Conservation (phyloP, 805 yeast species). For the Nakazawaea populi region DNA sequence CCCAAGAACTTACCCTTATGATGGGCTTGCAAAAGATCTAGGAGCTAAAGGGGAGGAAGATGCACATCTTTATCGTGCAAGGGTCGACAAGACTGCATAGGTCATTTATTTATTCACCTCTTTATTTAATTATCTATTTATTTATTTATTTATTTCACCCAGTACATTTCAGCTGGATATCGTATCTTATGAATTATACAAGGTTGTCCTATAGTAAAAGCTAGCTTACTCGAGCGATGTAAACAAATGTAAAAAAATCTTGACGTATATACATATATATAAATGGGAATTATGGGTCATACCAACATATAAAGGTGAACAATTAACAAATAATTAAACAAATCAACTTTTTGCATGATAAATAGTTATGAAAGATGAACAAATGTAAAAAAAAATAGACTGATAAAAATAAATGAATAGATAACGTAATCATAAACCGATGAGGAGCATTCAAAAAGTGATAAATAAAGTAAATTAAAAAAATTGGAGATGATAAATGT, state of each 20-base stretch:
- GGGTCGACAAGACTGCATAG: constrained; percentile 28
- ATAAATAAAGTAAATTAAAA: background rate
- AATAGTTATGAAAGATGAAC: background rate
- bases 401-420: background rate
- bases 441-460: constrained; percentile 1
- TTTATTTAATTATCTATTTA: constrained; percentile 2
- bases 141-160: background rate
- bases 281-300: background rate
- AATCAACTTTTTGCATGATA: background rate
- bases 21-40: constrained; percentile 67
- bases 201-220: background rate
- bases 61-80: constrained; percentile 32
- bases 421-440: background rate
- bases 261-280: background rate
- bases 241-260: background rate
- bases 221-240: background rate
- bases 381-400: background rate
- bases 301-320: background rate
- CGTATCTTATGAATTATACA: too few relatives aligned
- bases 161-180: background rate
- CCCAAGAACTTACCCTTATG: constrained; percentile 70
- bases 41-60: constrained; percentile 55
- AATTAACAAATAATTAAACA: background rate
- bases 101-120: background rate
- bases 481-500: background rate